Conservation (phyloP, 305 asterid genomes). For the Rubia tinctorum region DNA sequence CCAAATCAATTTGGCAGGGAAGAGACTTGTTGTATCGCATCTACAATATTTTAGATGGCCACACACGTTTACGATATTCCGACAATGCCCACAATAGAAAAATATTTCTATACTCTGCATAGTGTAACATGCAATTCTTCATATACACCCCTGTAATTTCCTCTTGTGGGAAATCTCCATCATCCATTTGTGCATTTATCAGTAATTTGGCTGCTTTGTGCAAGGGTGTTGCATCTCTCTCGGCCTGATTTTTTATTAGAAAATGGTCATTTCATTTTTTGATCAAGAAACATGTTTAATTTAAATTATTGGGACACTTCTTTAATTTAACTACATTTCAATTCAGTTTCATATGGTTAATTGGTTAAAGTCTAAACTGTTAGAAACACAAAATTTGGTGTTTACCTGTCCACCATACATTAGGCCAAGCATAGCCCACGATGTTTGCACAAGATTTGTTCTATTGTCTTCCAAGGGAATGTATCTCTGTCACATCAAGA, state of each 20-base stretch:
- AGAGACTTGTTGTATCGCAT: neutral
- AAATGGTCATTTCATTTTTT: neutral
- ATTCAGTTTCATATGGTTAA: neutral
- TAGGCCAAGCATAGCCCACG: slow-evolving; percentile 92
- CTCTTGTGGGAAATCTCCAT: slow-evolving; percentile 90
- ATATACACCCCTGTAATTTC: slow-evolving; percentile 61
- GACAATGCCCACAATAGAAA: slow-evolving; percentile 66
- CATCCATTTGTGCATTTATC: slow-evolving; percentile 70
- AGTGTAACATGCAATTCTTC: slow-evolving; percentile 73
- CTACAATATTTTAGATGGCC: slow-evolving; percentile 22
- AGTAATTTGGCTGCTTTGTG: slow-evolving; percentile 75
- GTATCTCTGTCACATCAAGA: slow-evolving; percentile 43
- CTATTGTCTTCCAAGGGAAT: slow-evolving; percentile 66
- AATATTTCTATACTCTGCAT: slow-evolving; percentile 48
- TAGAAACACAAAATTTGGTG: neutral
- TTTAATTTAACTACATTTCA: neutral
- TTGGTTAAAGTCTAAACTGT: neutral
- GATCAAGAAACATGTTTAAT: too few relatives aligned
- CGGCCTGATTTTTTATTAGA: slow-evolving; percentile 30
- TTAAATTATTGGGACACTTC: too few relatives aligned
- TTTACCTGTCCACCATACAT: slow-evolving; percentile 70
- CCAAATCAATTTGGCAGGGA: neutral
- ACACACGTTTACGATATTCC: slow-evolving; percentile 67
- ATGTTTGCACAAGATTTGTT: slow-evolving; percentile 75
- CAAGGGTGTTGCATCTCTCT: slow-evolving; percentile 63